These are phyloP conservation scores for Tolypocladium sp. DNA, from an alignment of 2,329 filamentous ascomycete species.

Conservation along the genomic window DNA sequence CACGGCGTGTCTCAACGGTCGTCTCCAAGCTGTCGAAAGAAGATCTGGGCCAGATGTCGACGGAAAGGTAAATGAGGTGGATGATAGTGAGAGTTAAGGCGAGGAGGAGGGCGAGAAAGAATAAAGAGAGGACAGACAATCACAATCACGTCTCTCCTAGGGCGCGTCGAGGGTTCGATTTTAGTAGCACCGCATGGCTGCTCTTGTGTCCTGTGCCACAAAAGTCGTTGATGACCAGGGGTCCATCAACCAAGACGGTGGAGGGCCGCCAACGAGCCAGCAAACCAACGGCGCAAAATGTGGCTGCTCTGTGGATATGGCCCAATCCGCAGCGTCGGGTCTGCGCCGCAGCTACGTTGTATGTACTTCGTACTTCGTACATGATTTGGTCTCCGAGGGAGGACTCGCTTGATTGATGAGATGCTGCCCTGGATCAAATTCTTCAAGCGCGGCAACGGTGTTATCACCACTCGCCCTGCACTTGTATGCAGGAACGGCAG, in stretches of 20 bases:
- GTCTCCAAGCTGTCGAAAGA: neutral
- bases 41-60: neutral
- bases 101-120: neutral
- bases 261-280: neutral
- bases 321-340: slow-evolving; percentile 3
- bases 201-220: neutral
- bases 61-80: neutral
- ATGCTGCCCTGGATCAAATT: neutral
- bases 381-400: neutral
- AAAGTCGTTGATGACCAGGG: neutral
- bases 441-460: neutral
- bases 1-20: neutral
- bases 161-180: neutral
- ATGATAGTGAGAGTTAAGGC: neutral
- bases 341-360: slow-evolving; percentile 1
- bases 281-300: neutral
- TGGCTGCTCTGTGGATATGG: neutral
- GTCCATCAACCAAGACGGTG: neutral
- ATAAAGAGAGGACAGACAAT: neutral
- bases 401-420: neutral
- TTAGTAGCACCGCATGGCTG: neutral
- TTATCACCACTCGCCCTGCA: neutral
- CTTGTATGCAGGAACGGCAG: slow-evolving; percentile 6
- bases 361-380: neutral
- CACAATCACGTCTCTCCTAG: neutral